These are phyloP conservation scores for Epichloe festucae DNA, from an alignment of 2,329 filamentous ascomycete genomes.

Conservation along the genomic window DNA sequence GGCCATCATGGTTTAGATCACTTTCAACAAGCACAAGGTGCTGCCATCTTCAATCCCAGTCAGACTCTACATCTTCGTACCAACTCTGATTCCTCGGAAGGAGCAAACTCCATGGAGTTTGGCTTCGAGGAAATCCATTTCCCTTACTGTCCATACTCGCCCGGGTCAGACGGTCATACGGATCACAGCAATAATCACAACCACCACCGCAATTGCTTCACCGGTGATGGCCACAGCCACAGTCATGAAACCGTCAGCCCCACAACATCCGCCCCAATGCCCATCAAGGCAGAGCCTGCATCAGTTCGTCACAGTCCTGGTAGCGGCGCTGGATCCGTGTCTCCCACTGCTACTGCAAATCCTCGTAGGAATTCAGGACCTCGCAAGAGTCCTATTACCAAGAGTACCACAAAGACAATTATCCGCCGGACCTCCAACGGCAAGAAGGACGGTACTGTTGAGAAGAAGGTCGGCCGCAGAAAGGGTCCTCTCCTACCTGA, in stretches of 20 bases:
- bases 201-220: constrained; percentile 46
- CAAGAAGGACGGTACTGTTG: constrained; percentile 64
- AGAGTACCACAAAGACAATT: constrained; percentile 66
- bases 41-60: constrained; percentile 79
- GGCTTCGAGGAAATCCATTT: constrained; percentile 70
- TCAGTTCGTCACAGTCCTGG: constrained; percentile 47
- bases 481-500: constrained; percentile 84
- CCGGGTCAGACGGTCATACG: constrained; percentile 54
- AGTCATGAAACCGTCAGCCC: constrained; percentile 50
- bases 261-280: constrained; percentile 52
- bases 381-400: constrained; percentile 67
- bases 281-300: constrained; percentile 44
- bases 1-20: constrained; percentile 58
- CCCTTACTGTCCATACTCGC: constrained; percentile 70
- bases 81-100: constrained; percentile 74
- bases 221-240: constrained; percentile 39
- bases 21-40: constrained; percentile 34
- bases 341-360: constrained; percentile 48
- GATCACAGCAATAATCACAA: constrained; percentile 13
- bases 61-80: constrained; percentile 82
- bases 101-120: constrained; percentile 52
- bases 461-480: constrained; percentile 88
- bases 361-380: constrained; percentile 53
- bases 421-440: constrained; percentile 64
- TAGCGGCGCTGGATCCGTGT: constrained; percentile 46